Percentiles rank a stretch among this genome's conserved stretches.
Evolutionary conservation across 2,329 filamentous ascomycete genomes (phyloP).

Genomic region (Pleomassaria siparia): DNA sequence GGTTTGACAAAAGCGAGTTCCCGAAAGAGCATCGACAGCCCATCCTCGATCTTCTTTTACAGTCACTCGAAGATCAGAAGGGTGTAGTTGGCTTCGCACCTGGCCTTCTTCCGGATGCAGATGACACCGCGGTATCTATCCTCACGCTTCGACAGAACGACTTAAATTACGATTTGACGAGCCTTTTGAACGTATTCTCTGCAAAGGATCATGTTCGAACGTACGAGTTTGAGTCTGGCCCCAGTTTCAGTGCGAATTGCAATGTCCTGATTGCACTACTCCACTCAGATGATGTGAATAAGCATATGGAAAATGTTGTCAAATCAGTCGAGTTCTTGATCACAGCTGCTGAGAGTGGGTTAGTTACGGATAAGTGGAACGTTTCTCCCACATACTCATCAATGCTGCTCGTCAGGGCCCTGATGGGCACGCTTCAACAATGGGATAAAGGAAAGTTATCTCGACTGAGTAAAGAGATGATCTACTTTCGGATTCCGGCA

Average conservation of each 20-base stretch:
- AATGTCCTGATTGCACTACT: conserved; percentile 30
- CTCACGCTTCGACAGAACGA: background rate
- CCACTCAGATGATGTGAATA: background rate
- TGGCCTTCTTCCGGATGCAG: conserved; percentile 18
- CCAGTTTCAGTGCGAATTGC: conserved; percentile 37
- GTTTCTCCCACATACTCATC: background rate
- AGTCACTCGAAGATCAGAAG: background rate
- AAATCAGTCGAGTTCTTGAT: background rate
- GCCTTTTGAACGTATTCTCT: conserved; percentile 26
- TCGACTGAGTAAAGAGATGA: background rate
- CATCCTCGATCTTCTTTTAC: background rate
- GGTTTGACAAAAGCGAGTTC: background rate
- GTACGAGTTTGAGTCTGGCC: conserved; percentile 31
- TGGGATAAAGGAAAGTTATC: background rate
- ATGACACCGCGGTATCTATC: conserved; percentile 26
- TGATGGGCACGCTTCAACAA: background rate
- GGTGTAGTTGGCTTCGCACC: background rate
- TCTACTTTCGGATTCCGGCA: background rate
- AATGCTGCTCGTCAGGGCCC: background rate
- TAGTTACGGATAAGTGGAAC: conserved; percentile 4
- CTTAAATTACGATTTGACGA: background rate
- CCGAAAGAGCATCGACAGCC: no score
- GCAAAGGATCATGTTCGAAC: conserved; percentile 30
- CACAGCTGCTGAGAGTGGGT: background rate
- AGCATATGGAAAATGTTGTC: background rate